A percentile compares a stretch with the other conserved stretches of the same genome.
Conservation (phyloP, 441 rosid genomes). For the Pelargonium fulgidum region DNA sequence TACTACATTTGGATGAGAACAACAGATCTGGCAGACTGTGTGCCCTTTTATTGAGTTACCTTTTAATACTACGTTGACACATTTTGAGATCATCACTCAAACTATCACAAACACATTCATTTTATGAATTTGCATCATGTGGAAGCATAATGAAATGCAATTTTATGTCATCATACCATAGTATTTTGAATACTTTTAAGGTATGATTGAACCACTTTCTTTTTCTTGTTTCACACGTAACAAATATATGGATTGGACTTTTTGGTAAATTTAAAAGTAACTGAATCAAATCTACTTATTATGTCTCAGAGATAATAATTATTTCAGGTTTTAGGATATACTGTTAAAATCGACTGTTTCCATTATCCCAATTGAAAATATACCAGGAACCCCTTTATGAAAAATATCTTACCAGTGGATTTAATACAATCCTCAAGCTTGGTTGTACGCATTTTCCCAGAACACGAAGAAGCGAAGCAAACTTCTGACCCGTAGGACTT, state of each 20-base stretch:
- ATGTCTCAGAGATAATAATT: background rate
- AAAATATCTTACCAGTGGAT: constrained; percentile 74
- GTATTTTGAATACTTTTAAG: background rate
- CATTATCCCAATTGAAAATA: background rate
- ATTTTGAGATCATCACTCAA: background rate
- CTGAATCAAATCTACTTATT: background rate
- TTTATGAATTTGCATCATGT: background rate
- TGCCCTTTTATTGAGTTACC: background rate
- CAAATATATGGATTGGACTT: background rate
- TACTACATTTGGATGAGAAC: background rate
- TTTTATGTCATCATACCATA: background rate
- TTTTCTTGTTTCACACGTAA: background rate
- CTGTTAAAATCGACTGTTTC: background rate
- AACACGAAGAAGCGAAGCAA: constrained; percentile 79
- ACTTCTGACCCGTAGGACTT: constrained; percentile 82
- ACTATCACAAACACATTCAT: background rate
- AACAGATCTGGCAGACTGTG: background rate
- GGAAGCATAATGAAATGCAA: background rate
- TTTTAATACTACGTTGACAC: background rate
- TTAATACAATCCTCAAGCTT: constrained; percentile 89
- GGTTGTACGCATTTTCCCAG: constrained; percentile 71
- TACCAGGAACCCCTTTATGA: background rate
- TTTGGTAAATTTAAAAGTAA: background rate
- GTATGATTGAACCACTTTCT: background rate
- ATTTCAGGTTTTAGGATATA: background rate